Evolutionary conservation across 768 basidiomycete species (phyloP).

Genomic region (Rhizopogon roseolus): DNA sequence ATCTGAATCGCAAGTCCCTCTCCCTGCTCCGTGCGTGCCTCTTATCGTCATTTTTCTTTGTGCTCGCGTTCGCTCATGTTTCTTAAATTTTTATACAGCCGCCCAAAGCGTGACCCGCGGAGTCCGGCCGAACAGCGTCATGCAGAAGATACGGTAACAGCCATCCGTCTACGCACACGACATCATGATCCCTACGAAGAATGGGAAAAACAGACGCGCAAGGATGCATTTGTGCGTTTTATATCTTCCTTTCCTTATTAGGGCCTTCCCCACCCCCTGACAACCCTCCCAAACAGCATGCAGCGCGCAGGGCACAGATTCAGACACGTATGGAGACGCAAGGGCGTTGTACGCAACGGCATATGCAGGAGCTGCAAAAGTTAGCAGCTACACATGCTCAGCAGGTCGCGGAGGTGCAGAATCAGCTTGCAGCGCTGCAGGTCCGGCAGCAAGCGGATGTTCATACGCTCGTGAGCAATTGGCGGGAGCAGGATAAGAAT

Average conservation of each 20-base stretch:
- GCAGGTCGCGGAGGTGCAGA: slow-evolving; percentile 51
- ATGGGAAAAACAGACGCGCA: slow-evolving; percentile 43
- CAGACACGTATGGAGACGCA: slow-evolving; percentile 14
- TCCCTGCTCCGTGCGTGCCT: slow-evolving; percentile 32
- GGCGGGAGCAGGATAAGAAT: slow-evolving; percentile 39
- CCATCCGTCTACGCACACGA: slow-evolving; percentile 38
- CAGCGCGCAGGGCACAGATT: slow-evolving; percentile 31
- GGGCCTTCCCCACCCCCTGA: not conserved
- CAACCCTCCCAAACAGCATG: slow-evolving; percentile 23
- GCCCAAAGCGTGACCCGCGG: slow-evolving; percentile 15
- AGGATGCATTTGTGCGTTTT: slow-evolving; percentile 40
- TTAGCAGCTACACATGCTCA: slow-evolving; percentile 38
- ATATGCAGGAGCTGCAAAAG: slow-evolving; percentile 17
- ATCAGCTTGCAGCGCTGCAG: slow-evolving; percentile 36
- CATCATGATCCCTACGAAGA: slow-evolving; percentile 47
- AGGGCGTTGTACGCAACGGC: slow-evolving; percentile 6
- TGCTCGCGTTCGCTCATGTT: not conserved
- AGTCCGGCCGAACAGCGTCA: slow-evolving; percentile 28
- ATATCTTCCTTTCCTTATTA: not conserved
- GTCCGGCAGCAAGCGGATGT: slow-evolving; percentile 44
- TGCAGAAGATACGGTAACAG: slow-evolving; percentile 41
- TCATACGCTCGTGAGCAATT: slow-evolving; percentile 35
- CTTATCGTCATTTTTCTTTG: slow-evolving; percentile 1
- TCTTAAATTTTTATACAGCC: too few relatives aligned
- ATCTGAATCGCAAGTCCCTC: slow-evolving; percentile 39